Percentiles rank a stretch among this genome's conserved stretches.
Conservation (phyloP, 306 rosid genomes). For the Glycine soja region DNA sequence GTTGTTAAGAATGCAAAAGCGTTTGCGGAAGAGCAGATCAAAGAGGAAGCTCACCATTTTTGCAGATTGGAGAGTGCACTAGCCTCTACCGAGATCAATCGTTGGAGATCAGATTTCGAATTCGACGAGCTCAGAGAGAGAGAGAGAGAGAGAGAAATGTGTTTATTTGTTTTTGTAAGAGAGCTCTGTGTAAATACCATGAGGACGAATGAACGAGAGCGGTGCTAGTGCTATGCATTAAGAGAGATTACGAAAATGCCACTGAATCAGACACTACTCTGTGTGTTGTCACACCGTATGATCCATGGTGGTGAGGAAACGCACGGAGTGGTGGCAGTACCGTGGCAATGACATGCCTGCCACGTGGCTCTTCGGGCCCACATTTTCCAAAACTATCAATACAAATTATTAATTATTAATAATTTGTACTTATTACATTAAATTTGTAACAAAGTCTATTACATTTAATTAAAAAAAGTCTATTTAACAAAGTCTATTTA, state of each 20-base stretch:
- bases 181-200: slow-evolving; percentile 44
- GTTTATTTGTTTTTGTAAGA: slow-evolving; percentile 36
- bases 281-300: slow-evolving; percentile 9
- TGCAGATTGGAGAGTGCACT: slow-evolving; percentile 48
- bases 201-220: slow-evolving; percentile 29
- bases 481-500: no score
- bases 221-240: slow-evolving; percentile 43
- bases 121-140: slow-evolving; percentile 50
- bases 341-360: background rate
- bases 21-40: slow-evolving; percentile 39
- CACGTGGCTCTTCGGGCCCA: slow-evolving; percentile 25
- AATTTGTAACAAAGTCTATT: no score
- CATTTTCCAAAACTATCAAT: background rate
- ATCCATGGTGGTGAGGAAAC: background rate
- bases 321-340: slow-evolving; percentile 20
- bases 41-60: slow-evolving; percentile 75
- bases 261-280: slow-evolving; percentile 33
- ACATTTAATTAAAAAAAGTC: no score
- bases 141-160: slow-evolving; percentile 30
- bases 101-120: slow-evolving; percentile 56
- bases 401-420: no score
- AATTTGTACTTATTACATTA: no score
- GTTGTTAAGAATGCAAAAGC: slow-evolving; percentile 44
- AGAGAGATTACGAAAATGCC: slow-evolving; percentile 65
- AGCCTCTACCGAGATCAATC: slow-evolving; percentile 47